Base-by-base conservation (phyloP, 1,284 basidiomycete species). In the Sporisorium iseilematis-ciliati region DNA sequence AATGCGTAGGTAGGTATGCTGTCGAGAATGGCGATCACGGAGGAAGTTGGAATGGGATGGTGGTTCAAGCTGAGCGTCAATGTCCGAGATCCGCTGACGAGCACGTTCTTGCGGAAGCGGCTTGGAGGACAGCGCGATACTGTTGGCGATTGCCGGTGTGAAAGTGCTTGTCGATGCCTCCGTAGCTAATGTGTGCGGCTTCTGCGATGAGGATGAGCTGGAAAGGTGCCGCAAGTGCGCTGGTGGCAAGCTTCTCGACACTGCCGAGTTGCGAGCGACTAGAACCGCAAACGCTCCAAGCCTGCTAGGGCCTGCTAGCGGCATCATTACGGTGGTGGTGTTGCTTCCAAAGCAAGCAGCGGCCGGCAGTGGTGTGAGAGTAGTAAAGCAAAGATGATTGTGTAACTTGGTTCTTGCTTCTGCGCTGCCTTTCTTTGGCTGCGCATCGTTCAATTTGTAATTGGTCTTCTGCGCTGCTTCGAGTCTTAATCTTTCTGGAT, bases 1-100 rank as follows among this genome's bases (percentile, higher is more conserved):
- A 65, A 94, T 93, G 50, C 93, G 89, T 16, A 95, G 88, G 84
- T 95, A 95, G 84, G 92, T 91, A 84, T 95, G 93, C 26, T 73
- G 63, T 0, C 81, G 69, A 4, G 65, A 50, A 46, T 75, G 71
- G n/a, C 73, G 66, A 48, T 82, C 81, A 3, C 58, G 65, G 16
- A 82, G 61, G 14, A 74, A 57, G 23, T 66, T 51, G 4, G 74
- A 64, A 1, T 69, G 67, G 0, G 65, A 50, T 7, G 58, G 48
- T 29, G 64, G 35, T 3, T 56, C 57, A 16, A 58, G 25, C 18
- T 51, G 57, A 20, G 62, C 49, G 29, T 78, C 73, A n/a, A 71
- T 48, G 23, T 75, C 48, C 7, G 57, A 61, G 51, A 78, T 75
- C 33, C 59, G 45, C 23, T 66, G 61, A 5, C 61, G 68, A 40